Evolutionary conservation across 2,329 filamentous ascomycete genomes (phyloP), one percentile per base, ranked within the genome.

Genomic region (Penicillium sp.): DNA sequence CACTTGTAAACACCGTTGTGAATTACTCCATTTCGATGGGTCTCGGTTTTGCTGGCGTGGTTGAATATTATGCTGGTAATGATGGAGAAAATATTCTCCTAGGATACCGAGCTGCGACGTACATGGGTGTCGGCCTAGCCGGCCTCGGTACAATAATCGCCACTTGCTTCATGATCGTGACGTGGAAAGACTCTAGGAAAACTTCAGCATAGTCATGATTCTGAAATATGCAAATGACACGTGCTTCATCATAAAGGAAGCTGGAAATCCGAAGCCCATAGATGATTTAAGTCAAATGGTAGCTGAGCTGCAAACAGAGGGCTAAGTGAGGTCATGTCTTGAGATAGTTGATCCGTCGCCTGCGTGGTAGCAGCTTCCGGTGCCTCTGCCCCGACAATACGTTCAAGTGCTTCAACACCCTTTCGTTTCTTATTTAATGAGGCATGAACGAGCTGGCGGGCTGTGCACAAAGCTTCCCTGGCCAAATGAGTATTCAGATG

Each of bases 11-110:
- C 55, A 88, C 86, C 0, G 77, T 86, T 11, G 82, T 89, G 55
- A 89, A 90, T 68, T 90, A 90, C 66, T 82, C 81, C 37, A 89
- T 90, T 33, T 84, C 84, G 0, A 72, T 89, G 1, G 87, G 85
- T 0, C 77, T 91, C 0, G 87, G 87, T 0, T 79, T 90, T 40
- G 87, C 87, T 0, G 87, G 86, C 0, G 89, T 85, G 0, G 81
- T 89, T 2, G 85, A 89, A 64, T 67, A 71, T 1, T 67, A 82
- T 31, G 71, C 81, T 21, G 73, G 73, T 37, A 46, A 71, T 19
- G 67, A 71, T 14, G 77, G 75, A 1, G 54, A 34, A 16, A 68
- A 77, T 34, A 46, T 59, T 0, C 51, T 79, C 42, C 55, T 61
- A 24, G 76, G 77, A 1, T 79, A 76, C 51, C 68, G 76, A 5